Evolutionary conservation across 257 asterid genomes (phyloP), one percentile per base, ranked within the genome.

Genomic region (Petunia secreta): DNA sequence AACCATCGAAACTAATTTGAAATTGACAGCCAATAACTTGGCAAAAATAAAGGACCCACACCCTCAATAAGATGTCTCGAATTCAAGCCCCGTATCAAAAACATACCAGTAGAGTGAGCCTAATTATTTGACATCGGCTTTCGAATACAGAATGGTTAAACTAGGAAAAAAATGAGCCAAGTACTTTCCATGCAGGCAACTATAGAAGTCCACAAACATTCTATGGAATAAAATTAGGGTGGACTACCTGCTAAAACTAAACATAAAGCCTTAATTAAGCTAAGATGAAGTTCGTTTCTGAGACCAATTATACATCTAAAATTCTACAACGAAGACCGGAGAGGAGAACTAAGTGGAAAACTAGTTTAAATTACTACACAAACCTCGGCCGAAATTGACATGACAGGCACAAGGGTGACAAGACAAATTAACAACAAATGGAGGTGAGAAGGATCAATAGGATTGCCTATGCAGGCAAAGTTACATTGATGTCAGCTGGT

Each of bases 401-500:
- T 16, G 77, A n/a, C 14, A 40, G 10, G 50, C 38, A 67, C 4
- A 8, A 69, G 77, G 59, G 8, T 46, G 43, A 71, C 60, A 16
- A 25, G 10, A 48, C 60, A 71, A 25, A 39, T 48, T 48, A 48
- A 71, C 77, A 25, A 71, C 77, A 48, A 71, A 71, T 48, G 59
- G 44, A 71, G 9, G 77, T 48, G 43, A 71, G 60, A 48, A 48
- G 43, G 59, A 46, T 71, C 60, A 34, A 71, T 48, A 5, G 3
- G 34, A 71, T 66, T 40, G 14, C 85, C 86, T 63, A 78, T 63
- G 81, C 88, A 3, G 91, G 93, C 80, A 89, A 82, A 66, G 93
- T 73, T 41, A 71, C 84, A n/a, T 94, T 94, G 87, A 89, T 90
- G 87, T 91, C 95, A 57, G 95, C 75, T 3, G 89, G 91, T 84